These are phyloP conservation scores for Cryoendolithus antarcticus DNA, from an alignment of 2,329 filamentous ascomycete genomes.

Conservation along the genomic window DNA sequence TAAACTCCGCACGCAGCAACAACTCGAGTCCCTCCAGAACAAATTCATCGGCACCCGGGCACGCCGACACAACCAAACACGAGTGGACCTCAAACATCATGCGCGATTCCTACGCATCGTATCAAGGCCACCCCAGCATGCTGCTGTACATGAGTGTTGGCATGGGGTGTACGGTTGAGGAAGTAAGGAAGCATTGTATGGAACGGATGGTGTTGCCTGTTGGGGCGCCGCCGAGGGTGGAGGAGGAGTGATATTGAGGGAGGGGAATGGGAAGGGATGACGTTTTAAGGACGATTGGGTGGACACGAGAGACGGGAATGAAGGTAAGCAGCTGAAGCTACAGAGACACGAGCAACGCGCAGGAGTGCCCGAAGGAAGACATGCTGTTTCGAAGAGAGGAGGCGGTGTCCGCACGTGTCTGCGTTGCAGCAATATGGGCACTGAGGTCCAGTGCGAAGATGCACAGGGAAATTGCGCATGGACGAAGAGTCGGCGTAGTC, in stretches of 20 bases:
- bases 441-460: too few relatives aligned
- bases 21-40: constrained; percentile 91
- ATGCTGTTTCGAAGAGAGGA: too few relatives aligned
- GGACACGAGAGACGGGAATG: too few relatives aligned
- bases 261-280: too few relatives aligned
- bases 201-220: constrained; percentile 59
- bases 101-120: constrained; percentile 81
- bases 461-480: too few relatives aligned
- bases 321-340: too few relatives aligned
- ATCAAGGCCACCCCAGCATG: constrained; percentile 79
- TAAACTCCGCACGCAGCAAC: constrained; percentile 93
- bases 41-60: constrained; percentile 94
- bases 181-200: constrained; percentile 67
- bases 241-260: constrained; percentile 6
- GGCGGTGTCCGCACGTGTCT: too few relatives aligned
- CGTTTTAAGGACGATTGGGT: too few relatives aligned
- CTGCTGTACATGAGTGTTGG: constrained; percentile 83
- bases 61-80: constrained; percentile 93
- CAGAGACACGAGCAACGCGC: too few relatives aligned
- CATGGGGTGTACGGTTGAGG: constrained; percentile 66
- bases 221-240: constrained; percentile 4
- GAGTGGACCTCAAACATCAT: constrained; percentile 95
- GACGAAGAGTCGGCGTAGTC: too few relatives aligned
- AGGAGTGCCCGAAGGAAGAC: too few relatives aligned
- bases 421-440: too few relatives aligned